A percentile compares a stretch with the other conserved stretches of the same genome.
Conservation (phyloP, 2,329 filamentous ascomycete genomes). For the Ophiostoma montium region DNA sequence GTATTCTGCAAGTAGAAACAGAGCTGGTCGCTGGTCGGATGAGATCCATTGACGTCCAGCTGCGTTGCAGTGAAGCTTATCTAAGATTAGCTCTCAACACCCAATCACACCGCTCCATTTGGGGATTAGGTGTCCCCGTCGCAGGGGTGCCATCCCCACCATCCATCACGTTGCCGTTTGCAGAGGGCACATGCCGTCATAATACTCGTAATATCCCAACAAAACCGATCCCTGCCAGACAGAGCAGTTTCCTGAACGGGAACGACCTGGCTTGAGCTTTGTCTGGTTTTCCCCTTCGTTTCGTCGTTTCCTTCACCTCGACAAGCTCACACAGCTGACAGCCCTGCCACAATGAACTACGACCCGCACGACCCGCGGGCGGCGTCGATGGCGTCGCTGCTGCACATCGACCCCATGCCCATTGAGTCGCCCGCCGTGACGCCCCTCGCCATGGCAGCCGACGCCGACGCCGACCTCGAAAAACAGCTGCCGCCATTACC, state of each 20-base stretch:
- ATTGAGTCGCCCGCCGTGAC: conserved; percentile 40
- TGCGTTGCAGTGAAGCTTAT: neutral
- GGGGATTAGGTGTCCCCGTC: conserved; percentile 6
- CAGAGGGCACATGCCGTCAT: conserved; percentile 6
- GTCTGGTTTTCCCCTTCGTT: no score
- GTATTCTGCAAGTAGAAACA: no score
- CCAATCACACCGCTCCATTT: conserved; percentile 2
- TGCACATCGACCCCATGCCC: conserved; percentile 70
- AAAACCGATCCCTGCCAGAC: conserved; percentile 1
- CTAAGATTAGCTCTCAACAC: neutral
- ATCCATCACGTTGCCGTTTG: conserved; percentile 1
- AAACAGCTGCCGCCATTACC: conserved; percentile 29
- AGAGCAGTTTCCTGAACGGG: no score
- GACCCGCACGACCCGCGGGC: conserved; percentile 27
- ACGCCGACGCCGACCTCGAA: conserved; percentile 25
- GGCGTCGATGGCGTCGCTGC: conserved; percentile 49
- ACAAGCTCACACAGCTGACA: no score
- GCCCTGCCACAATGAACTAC: conserved; percentile 3
- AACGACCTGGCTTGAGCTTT: no score
- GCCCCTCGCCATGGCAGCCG: conserved; percentile 16
- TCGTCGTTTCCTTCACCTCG: no score
- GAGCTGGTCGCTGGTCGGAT: no score
- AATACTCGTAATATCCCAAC: no score
- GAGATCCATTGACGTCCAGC: no score
- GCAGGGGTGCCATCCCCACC: conserved; percentile 1